These are phyloP conservation scores for Clavispora fructus DNA, from an alignment of 805 yeast species.

Conservation along the genomic window DNA sequence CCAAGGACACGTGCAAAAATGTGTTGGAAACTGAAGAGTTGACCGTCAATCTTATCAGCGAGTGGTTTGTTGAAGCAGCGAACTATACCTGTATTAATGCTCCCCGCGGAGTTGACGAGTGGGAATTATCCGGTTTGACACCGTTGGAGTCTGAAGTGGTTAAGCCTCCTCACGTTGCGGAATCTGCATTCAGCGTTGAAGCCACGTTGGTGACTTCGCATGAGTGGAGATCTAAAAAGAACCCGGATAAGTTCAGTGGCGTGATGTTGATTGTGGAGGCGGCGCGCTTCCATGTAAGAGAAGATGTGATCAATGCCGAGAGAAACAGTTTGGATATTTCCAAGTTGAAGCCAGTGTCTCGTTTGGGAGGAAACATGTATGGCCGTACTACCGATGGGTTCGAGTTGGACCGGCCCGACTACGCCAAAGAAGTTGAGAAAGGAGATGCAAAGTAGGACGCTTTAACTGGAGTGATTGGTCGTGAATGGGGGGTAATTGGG, in stretches of 20 bases:
- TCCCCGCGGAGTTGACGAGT: conserved; percentile 50
- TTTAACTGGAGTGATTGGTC: too few relatives aligned
- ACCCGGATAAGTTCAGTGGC: conserved; percentile 32
- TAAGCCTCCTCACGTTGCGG: conserved; percentile 54
- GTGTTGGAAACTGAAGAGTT: conserved; percentile 48
- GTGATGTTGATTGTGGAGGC: conserved; percentile 48
- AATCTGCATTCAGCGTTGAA: conserved; percentile 56
- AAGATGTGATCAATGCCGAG: conserved; percentile 45
- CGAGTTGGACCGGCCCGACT: conserved; percentile 44
- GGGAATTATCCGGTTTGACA: conserved; percentile 51
- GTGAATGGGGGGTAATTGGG: too few relatives aligned
- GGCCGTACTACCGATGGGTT: conserved; percentile 41
- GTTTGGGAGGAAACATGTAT: conserved; percentile 47
- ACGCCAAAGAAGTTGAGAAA: conserved; percentile 8
- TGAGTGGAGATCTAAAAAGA: conserved; percentile 39
- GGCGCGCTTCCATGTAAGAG: conserved; percentile 50
- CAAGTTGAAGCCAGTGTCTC: conserved; percentile 48
- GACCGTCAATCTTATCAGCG: conserved; percentile 53
- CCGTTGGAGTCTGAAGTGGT: conserved; percentile 41
- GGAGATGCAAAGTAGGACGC: neutral
- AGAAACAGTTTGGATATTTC: conserved; percentile 35
- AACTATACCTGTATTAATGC: conserved; percentile 44
- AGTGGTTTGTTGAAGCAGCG: conserved; percentile 64
- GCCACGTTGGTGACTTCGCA: conserved; percentile 43
- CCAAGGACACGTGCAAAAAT: conserved; percentile 50